phyloP scores from a whole-genome alignment of 163 green algal genomes.

The Scenedesmus sp. region DNA sequence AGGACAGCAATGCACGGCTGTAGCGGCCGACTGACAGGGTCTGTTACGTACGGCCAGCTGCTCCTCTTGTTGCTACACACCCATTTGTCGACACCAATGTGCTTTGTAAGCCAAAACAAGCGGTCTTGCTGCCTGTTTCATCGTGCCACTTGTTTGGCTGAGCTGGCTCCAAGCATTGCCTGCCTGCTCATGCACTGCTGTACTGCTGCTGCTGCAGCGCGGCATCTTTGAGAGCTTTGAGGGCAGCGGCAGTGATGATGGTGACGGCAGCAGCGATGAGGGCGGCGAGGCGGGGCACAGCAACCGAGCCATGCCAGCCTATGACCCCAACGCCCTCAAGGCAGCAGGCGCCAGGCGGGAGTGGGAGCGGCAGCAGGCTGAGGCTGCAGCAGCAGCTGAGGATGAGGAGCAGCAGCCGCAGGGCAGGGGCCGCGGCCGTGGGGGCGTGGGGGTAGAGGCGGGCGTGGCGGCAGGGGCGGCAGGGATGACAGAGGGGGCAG shows the following conservation, averaged over 20 bases:
- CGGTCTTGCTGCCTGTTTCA: not conserved
- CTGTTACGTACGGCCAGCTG: too few species aligned
- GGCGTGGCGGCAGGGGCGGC: not conserved
- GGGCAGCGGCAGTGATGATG: not conserved
- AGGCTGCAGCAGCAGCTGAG: conserved; percentile 40
- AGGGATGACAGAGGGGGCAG: not conserved
- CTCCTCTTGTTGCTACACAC: too few species aligned
- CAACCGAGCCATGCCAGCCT: not conserved
- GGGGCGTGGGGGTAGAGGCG: not conserved
- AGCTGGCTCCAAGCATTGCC: not conserved
- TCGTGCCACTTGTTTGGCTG: not conserved
- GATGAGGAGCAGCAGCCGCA: conserved; percentile 14
- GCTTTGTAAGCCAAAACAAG: not conserved
- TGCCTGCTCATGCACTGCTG: not conserved
- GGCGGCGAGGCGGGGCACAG: conserved; percentile 1
- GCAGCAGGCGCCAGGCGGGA: not conserved
- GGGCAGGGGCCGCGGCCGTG: not conserved
- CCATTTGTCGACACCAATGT: too few species aligned
- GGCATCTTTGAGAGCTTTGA: conserved; percentile 32
- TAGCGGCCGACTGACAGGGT: too few species aligned
- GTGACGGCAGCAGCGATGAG: conserved; percentile 42
- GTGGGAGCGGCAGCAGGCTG: conserved; percentile 9
- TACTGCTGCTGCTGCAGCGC: not conserved
- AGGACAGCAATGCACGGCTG: too few species aligned
- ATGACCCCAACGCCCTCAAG: not conserved